phyloP scores from a whole-genome alignment of 1,284 basidiomycete species.

The Trametes polyzona region DNA sequence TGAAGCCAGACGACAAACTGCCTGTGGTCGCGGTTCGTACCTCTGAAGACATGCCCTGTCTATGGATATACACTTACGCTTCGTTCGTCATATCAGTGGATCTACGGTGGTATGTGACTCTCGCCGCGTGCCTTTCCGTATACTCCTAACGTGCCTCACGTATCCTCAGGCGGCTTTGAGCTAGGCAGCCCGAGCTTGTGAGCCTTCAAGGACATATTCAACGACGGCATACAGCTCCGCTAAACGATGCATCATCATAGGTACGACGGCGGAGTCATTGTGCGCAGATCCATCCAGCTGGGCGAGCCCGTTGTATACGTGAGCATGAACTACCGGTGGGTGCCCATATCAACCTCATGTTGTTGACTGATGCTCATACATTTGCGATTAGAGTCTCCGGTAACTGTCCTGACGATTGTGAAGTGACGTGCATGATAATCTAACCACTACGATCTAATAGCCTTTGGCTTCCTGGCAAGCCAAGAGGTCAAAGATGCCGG shows the following conservation, averaged over 20 bases:
- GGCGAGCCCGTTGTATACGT: constrained; percentile 32
- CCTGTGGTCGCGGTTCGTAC: constrained; percentile 55
- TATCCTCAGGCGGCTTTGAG: neutral
- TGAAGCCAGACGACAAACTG: constrained; percentile 42
- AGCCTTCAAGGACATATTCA: too few species aligned
- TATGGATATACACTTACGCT: neutral
- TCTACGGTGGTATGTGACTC: neutral
- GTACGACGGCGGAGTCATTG: constrained; percentile 25
- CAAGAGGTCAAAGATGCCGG: constrained; percentile 54
- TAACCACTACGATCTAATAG: neutral
- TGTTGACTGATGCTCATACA: neutral
- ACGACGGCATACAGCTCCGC: neutral
- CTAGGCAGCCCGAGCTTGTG: neutral
- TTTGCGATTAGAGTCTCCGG: too few species aligned
- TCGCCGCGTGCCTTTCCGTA: neutral
- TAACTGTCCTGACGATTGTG: too few species aligned
- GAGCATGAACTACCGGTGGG: constrained; percentile 26
- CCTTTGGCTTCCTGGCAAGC: constrained; percentile 30
- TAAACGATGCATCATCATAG: neutral
- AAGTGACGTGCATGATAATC: too few species aligned
- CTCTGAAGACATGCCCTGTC: neutral
- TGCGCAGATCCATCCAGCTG: constrained; percentile 40
- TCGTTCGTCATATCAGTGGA: neutral
- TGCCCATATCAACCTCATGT: neutral
- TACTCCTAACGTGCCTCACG: neutral